A percentile compares a stretch with the other conserved stretches of the same genome.
These are phyloP conservation scores for Rachicladosporium sp. DNA, from an alignment of 2,329 filamentous ascomycete genomes.

Conservation along the genomic window DNA sequence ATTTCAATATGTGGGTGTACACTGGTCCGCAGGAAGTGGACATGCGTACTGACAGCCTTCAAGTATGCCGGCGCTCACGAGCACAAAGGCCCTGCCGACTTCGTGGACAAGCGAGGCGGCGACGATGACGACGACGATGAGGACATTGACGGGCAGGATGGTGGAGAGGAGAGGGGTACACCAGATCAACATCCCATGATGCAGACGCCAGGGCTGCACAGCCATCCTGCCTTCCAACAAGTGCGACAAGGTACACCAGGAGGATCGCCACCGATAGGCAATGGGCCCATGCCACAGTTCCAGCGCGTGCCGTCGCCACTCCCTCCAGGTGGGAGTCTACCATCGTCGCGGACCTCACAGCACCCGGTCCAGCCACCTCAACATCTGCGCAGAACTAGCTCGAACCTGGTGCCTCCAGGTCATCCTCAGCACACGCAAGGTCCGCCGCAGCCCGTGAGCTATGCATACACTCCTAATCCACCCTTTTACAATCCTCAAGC, in stretches of 20 bases:
- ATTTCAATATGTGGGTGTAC: constrained; percentile 71
- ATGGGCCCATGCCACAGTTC: constrained; percentile 54
- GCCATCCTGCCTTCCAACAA: constrained; percentile 58
- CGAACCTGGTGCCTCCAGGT: constrained; percentile 54
- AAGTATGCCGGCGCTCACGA: constrained; percentile 90
- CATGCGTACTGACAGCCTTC: constrained; percentile 15
- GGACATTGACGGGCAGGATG: constrained; percentile 46
- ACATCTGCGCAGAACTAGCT: constrained; percentile 56
- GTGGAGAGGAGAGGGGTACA: constrained; percentile 49
- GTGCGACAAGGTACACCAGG: constrained; percentile 74
- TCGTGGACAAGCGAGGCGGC: constrained; percentile 63
- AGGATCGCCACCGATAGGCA: constrained; percentile 76
- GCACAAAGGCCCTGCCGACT: constrained; percentile 90
- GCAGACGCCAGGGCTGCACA: constrained; percentile 24
- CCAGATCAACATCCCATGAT: constrained; percentile 47
- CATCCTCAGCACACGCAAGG: constrained; percentile 47
- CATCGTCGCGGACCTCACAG: constrained; percentile 63
- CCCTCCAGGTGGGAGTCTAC: constrained; percentile 60
- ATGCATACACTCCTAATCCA: constrained; percentile 74
- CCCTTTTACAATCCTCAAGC: constrained; percentile 62
- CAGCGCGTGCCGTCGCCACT: constrained; percentile 72
- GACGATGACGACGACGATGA: constrained; percentile 64
- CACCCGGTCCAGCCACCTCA: constrained; percentile 46
- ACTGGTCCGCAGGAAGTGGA: constrained; percentile 5
- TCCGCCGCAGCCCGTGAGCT: constrained; percentile 48